These are phyloP conservation scores for Aspergillus latus DNA, from an alignment of 2,329 filamentous ascomycete species.

Conservation along the genomic window DNA sequence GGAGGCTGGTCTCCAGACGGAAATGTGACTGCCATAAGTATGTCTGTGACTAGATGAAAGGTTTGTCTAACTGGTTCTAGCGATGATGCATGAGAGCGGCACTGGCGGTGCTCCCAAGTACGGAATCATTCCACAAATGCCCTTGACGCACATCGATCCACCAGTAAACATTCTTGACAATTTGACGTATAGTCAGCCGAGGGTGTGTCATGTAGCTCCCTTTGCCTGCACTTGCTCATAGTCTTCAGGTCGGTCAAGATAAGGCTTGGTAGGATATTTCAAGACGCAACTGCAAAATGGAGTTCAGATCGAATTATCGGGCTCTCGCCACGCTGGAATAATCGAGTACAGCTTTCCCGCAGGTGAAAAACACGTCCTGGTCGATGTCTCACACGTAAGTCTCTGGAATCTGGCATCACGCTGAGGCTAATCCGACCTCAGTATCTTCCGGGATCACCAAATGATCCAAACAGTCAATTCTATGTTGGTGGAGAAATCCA, in stretches of 20 bases:
- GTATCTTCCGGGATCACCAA: slow-evolving; percentile 49
- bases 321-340: slow-evolving; percentile 61
- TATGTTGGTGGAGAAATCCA: slow-evolving; percentile 46
- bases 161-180: slow-evolving; percentile 45
- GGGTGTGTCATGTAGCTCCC: slow-evolving; percentile 42
- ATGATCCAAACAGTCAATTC: slow-evolving; percentile 40
- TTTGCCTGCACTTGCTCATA: neutral
- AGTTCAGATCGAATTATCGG: slow-evolving; percentile 64
- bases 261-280: slow-evolving; percentile 64
- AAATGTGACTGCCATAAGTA: slow-evolving; percentile 51
- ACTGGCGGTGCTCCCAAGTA: slow-evolving; percentile 48
- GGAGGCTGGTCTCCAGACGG: slow-evolving; percentile 50
- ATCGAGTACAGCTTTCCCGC: slow-evolving; percentile 64
- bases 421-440: slow-evolving; percentile 29
- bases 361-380: slow-evolving; percentile 58
- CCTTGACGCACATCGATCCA: slow-evolving; percentile 38
- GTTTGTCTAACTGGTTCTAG: slow-evolving; percentile 7
- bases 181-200: slow-evolving; percentile 54
- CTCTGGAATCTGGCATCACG: neutral
- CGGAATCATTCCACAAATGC: slow-evolving; percentile 35
- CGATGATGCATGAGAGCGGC: slow-evolving; percentile 51
- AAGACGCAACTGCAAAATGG: slow-evolving; percentile 58
- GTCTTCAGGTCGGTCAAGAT: slow-evolving; percentile 45
- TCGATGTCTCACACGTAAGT: slow-evolving; percentile 55
- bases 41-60: neutral